phyloP scores from a whole-genome alignment of 176 grass and related monocot species.

The Triticum urartu region DNA sequence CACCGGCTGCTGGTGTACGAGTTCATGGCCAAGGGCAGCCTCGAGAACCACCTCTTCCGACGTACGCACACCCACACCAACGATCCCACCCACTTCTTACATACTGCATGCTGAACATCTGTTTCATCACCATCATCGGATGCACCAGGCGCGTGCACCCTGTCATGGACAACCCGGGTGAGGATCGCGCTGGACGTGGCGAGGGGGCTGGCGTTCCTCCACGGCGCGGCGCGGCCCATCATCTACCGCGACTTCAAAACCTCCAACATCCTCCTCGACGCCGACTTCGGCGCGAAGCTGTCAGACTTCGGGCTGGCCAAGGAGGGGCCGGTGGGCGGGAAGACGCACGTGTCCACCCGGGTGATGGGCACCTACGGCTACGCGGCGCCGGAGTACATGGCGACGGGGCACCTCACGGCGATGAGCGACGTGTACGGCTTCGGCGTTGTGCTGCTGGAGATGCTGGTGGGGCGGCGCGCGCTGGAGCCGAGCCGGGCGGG shows the following conservation, averaged over 20 bases:
- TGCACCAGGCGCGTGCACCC: constrained; percentile 24
- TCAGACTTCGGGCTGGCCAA: constrained; percentile 88
- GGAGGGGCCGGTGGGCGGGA: constrained; percentile 66
- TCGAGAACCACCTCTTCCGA: constrained; percentile 80
- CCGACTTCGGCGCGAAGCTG: constrained; percentile 69
- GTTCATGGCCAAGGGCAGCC: constrained; percentile 81
- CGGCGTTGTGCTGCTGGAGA: constrained; percentile 82
- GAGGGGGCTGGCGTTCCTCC: constrained; percentile 72
- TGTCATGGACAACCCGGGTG: constrained; percentile 56
- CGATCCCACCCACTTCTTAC: too few species aligned
- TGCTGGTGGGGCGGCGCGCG: constrained; percentile 64
- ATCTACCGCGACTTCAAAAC: constrained; percentile 91
- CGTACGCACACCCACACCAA: neutral
- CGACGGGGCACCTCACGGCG: constrained; percentile 74
- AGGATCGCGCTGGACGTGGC: constrained; percentile 56
- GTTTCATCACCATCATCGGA: too few species aligned
- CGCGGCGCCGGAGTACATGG: constrained; percentile 78
- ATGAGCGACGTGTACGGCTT: constrained; percentile 93
- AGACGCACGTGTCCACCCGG: constrained; percentile 74
- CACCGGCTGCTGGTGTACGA: constrained; percentile 81
- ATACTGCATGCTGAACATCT: too few species aligned
- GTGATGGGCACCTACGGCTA: constrained; percentile 94
- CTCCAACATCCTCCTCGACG: constrained; percentile 82
- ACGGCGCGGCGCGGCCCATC: constrained; percentile 54
- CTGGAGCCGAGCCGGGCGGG: constrained; percentile 48